Base-by-base conservation (phyloP, 2,329 filamentous ascomycete genomes). In the Cladophialophora carrionii region DNA sequence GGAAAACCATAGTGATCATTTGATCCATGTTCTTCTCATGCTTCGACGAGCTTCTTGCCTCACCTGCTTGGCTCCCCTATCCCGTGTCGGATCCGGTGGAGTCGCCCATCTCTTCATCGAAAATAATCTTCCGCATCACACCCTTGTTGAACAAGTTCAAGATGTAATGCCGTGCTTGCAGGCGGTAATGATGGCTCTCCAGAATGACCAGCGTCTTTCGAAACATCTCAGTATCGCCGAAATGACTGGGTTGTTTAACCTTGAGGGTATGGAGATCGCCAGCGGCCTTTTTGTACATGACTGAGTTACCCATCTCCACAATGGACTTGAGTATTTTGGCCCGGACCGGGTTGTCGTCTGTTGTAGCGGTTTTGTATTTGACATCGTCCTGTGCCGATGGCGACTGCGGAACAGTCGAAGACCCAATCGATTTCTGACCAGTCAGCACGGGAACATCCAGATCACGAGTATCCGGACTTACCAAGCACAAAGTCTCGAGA, bases 121-220 rank as follows among this genome's bases (percentile, higher is more conserved):
- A 88, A 12, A 99, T 90, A 66, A 97, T 90, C 70, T 87, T 86
- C 68, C 92, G 84, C 78, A 98, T 83, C 51, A 98, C 91, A 65
- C 86, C 88, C 78, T 94, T 95, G 73, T 98, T 94, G 73, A 99
- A 99, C 24, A 99, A 80, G 74, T 98, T 95, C 65, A 98, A 88
- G 41, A 96, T 90, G 78, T 96, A 93, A 53, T 94, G 88, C 67
- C 94, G 89, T 31, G 96, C 90, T 1, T 89, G 89, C 1, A 99
- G 84, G 24, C 92, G 87, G 77, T 95, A 98, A 74, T 96, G 92
- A 72, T 96, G 94, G 71, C 87, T 88, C 76, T 97, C 92, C 65
- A 99, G 83, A 56, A 98, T 83, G 8, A 87, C 85, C 81, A 99
- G 88, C 54, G 95, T 88, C 73, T 92, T 91, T 71, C 88, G 88